These are phyloP conservation scores for Hippophae gyantsensis DNA, from an alignment of 306 rosid genomes.

Conservation along the genomic window DNA sequence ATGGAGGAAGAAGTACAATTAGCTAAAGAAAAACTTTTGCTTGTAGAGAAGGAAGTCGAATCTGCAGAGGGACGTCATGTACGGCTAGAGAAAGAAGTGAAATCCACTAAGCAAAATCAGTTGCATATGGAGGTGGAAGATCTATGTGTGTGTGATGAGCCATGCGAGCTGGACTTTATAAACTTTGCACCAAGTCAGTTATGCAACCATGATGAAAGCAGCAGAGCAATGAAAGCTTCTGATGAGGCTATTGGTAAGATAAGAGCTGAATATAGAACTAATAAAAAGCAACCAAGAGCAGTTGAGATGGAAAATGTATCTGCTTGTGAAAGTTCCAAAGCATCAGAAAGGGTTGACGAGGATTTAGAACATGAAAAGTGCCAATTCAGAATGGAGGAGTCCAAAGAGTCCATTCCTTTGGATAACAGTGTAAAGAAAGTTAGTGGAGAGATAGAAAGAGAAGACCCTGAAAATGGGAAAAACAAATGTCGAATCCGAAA, in stretches of 20 bases:
- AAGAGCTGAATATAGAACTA: constrained; percentile 13
- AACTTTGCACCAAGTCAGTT: constrained; percentile 23
- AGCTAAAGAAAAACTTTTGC: too few species aligned
- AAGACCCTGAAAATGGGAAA: constrained; percentile 18
- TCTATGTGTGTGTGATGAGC: constrained; percentile 17
- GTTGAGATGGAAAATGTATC: constrained; percentile 20
- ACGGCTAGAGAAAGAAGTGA: too few species aligned
- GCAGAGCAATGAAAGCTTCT: constrained; percentile 21
- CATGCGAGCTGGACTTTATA: constrained; percentile 17
- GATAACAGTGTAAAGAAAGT: constrained; percentile 24
- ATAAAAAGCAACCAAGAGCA: constrained; percentile 29
- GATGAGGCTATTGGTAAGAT: constrained; percentile 23
- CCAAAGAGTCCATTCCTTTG: constrained; percentile 19
- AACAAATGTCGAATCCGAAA: constrained; percentile 21
- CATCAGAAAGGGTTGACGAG: constrained; percentile 18
- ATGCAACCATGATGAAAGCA: constrained; percentile 24
- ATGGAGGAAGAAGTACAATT: constrained; percentile 4
- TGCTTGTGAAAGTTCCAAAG: constrained; percentile 13
- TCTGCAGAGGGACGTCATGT: too few species aligned
- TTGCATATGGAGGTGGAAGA: neutral
- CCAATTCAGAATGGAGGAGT: constrained; percentile 23
- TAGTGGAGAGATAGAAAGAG: constrained; percentile 22
- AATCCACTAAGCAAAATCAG: too few species aligned
- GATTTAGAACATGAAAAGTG: constrained; percentile 18
- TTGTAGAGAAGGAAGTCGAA: too few species aligned